Base-by-base conservation (phyloP, 2,329 filamentous ascomycete species). In the Leptographium procerum region DNA sequence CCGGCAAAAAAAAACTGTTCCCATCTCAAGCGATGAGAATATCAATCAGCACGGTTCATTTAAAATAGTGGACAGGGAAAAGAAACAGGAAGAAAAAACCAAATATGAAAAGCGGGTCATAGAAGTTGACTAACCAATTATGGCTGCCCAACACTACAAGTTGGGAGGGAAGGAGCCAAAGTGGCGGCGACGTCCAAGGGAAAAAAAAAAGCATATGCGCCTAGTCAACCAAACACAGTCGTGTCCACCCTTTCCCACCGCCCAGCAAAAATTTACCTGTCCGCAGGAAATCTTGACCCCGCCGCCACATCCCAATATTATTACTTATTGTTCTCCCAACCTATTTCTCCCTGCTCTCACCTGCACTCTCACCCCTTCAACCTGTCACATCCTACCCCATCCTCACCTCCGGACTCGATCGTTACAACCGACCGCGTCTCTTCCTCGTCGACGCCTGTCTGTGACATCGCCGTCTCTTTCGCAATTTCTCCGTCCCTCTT, bases 1-100 rank as follows among this genome's bases (percentile, higher is more conserved):
- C 40, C 19, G 9, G 2, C 16, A 14, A 19, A 22, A 3, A 7
- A 6, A 19, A 22, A n/a, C 5, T 19, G 14, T 40, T 43, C 40
- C 47, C 26, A 29, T 50, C 47, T 29, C 11, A 29, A 9, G 26
- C 24, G 22, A 26, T 1, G 24, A 11, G 26, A 11, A 29, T 2
- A 50, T 3, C 47, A n/a, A n/a, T n/a, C n/a, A n/a, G 14, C 24
- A 26, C 10, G 26, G 47, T 7, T 19, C 13, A 29, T 28, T 19
- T 14, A 36, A 36, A 36, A 86, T 86, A 77, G 83, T 83, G 67
- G 80, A 84, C 73, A 84, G 80, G 68, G 62, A 13, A 9, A 29
- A 52, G 50, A 48, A 56, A 48, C 16, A 19, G n/a, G 31, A n/a
- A 11, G 26, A 51, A 55, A 55, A 45, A 36, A 29, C 33, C 28